Evolutionary conservation across 768 basidiomycete species (phyloP), one percentile per base, ranked within the genome.

Genomic region (Galerina marginata): DNA sequence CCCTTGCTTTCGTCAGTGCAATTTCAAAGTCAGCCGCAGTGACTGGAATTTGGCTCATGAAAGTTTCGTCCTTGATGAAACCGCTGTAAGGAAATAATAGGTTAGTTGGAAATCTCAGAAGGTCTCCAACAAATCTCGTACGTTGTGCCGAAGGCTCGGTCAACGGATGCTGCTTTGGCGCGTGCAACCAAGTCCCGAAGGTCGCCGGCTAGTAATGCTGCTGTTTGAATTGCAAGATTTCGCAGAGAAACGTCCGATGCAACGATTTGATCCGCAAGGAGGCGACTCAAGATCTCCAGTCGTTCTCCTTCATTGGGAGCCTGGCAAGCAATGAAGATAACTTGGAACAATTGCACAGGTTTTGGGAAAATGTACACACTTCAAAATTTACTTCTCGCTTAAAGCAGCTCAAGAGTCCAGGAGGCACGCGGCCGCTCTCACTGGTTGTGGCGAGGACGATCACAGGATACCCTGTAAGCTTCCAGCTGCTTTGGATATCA

Each of bases 191-290:
- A 81, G 66, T 90, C 83, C 23, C 78, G 81, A 12, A 99, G 79
- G 72, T 99, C 97, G 12, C 79, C 84, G 2, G 93, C 91, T 26
- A 93, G 87, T 6, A 99, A 78, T 2, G 95, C 95, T 14, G 97
- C 97, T 3, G 96, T 96, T 69, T 96, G 93, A 2, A 85, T 84
- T 4, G 97, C 93, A 3, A 99, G 65, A 4, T 75, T 71, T 38
- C 76, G 71, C n/a, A 96, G 58, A 7, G 90, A 89, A 2, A 97
- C 88, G 74, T 99, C 97, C 0, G 91, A 83, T 0, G 88, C 84
- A 37, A 95, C 67, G 0, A 63, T 50, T 25, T 72, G 71, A 10
- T 74, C 72, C 2, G 70, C 60, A 5, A 89, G 71, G 23, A 86
- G 66, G 37, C 74, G 76, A 4, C 70, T 63, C 25, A 96, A 77